These are phyloP conservation scores for Brassica hybrid DNA, from an alignment of 441 rosid genomes.

Conservation along the genomic window DNA sequence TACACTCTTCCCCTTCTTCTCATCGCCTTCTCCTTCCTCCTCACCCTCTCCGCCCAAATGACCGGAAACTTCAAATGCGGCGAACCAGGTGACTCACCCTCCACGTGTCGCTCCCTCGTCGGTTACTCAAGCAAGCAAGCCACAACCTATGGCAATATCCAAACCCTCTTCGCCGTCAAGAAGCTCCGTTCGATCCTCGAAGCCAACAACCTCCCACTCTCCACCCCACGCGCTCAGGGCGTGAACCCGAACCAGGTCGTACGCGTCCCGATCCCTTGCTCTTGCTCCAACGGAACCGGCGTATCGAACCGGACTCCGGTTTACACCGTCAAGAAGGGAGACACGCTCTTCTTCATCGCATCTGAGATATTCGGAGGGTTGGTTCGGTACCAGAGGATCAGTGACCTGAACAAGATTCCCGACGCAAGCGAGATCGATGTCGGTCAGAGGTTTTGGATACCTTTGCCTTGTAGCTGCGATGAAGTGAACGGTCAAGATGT, in stretches of 20 bases:
- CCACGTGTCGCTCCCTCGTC: constrained; percentile 57
- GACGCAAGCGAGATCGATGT: constrained; percentile 26
- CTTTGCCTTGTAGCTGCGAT: constrained; percentile 92
- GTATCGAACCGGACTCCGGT: constrained; percentile 51
- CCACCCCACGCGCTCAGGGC: constrained; percentile 39
- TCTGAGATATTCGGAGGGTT: constrained; percentile 51
- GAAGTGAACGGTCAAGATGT: constrained; percentile 53
- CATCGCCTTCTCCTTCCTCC: constrained; percentile 30
- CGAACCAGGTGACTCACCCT: constrained; percentile 15
- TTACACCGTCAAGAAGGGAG: constrained; percentile 58
- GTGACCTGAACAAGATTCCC: constrained; percentile 42
- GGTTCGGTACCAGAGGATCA: constrained; percentile 43
- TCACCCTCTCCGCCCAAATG: constrained; percentile 45
- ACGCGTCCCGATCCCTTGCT: constrained; percentile 67
- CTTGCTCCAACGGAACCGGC: constrained; percentile 72
- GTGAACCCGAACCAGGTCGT: constrained; percentile 44
- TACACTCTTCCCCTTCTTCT: constrained; percentile 27
- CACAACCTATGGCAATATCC: constrained; percentile 53
- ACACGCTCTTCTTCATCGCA: constrained; percentile 58
- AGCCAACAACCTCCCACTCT: constrained; percentile 60
- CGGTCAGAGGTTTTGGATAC: constrained; percentile 64
- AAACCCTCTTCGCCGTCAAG: constrained; percentile 63
- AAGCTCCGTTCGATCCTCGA: constrained; percentile 63
- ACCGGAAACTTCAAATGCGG: constrained; percentile 66
- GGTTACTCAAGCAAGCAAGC: constrained; percentile 60